phyloP scores from a whole-genome alignment of 352 stramenopile genomes.

The Globisporangium mamillatum region DNA sequence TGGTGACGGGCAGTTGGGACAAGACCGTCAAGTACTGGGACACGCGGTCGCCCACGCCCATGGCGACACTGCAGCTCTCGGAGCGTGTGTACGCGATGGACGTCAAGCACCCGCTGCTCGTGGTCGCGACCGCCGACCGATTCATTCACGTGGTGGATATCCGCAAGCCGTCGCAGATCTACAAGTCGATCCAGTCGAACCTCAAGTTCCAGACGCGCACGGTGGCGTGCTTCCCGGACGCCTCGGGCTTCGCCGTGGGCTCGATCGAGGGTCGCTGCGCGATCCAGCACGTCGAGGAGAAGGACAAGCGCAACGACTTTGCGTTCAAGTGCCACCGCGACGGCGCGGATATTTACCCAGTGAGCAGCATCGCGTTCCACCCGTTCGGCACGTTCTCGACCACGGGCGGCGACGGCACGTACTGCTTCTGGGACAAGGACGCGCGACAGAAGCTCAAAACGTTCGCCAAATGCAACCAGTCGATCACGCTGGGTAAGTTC shows the following conservation, averaged over 20 bases:
- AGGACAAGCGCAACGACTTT: slow-evolving; percentile 84
- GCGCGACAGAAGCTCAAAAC: slow-evolving; percentile 95
- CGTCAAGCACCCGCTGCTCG: slow-evolving; percentile 89
- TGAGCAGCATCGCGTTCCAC: slow-evolving; percentile 92
- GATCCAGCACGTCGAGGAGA: slow-evolving; percentile 89
- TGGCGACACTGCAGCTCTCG: slow-evolving; percentile 88
- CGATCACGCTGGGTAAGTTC: slow-evolving; percentile 91
- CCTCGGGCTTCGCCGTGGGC: slow-evolving; percentile 84
- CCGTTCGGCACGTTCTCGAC: slow-evolving; percentile 95
- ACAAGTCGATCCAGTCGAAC: slow-evolving; percentile 80
- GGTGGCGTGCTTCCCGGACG: slow-evolving; percentile 88
- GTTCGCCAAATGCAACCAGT: slow-evolving; percentile 83
- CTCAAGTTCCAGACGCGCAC: slow-evolving; percentile 89
- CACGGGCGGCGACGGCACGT: slow-evolving; percentile 93
- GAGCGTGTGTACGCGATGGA: slow-evolving; percentile 96
- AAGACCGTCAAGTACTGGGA: slow-evolving; percentile 98
- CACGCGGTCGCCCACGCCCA: slow-evolving; percentile 85
- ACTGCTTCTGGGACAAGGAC: slow-evolving; percentile 99
- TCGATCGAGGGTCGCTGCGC: slow-evolving; percentile 90
- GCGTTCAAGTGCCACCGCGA: slow-evolving; percentile 93
- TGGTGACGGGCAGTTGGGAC: slow-evolving; percentile 94
- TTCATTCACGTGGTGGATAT: slow-evolving; percentile 88
- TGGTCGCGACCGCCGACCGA: slow-evolving; percentile 92
- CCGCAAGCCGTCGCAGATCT: slow-evolving; percentile 84
- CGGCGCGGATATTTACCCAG: slow-evolving; percentile 81